Base-by-base conservation (phyloP, 164 flowering plant species). In the Stephania cephalantha region DNA sequence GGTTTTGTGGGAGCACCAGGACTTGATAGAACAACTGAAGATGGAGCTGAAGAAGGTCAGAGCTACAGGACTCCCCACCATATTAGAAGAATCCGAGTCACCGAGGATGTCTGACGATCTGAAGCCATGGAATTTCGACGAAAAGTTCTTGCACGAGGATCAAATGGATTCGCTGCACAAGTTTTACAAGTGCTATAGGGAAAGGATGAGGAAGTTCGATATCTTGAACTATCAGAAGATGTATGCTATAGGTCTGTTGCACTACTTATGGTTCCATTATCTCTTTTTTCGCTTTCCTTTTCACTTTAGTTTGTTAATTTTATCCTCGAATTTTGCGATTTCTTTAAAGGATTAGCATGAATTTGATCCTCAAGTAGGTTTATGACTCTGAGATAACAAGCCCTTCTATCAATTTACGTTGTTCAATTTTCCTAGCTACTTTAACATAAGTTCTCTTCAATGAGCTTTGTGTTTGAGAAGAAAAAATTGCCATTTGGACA, bases 161-260 rank as follows among this genome's bases (percentile, higher is more conserved):
- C 82, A 74, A 20, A 80, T 90, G 76, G 81, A 79, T 1, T 93
- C 87, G 86, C 87, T 96, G 79, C 90, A 92, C 78, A 94, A 87
- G 77, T 82, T 92, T 83, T 88, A 90, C 88, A 87, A 82, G 80
- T 89, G 89, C 77, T 96, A 94, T 84, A 83, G 82, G 64, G 97
- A 94, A 75, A 81, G 91, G 71, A 94, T 96, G 99, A 79, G 97
- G 15, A 94, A 92, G 74, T 84, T 96, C 46, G 99, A 96, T 61
- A 91, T 96, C 85, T 82, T 96, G 85, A 96, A 86, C 78, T 94
- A 87, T 81, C 99, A 96, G 85, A 96, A 96, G 89, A 89, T 90
- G 97, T 88, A 91, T 78, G 92, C 98, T 46, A 81, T 92, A 74
- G 98, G 99, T 91, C 58, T 81, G 88, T 84, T 52, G 30, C 50